These are phyloP conservation scores for Annona cherimola DNA, from an alignment of 164 flowering plant species.

Conservation along the genomic window DNA sequence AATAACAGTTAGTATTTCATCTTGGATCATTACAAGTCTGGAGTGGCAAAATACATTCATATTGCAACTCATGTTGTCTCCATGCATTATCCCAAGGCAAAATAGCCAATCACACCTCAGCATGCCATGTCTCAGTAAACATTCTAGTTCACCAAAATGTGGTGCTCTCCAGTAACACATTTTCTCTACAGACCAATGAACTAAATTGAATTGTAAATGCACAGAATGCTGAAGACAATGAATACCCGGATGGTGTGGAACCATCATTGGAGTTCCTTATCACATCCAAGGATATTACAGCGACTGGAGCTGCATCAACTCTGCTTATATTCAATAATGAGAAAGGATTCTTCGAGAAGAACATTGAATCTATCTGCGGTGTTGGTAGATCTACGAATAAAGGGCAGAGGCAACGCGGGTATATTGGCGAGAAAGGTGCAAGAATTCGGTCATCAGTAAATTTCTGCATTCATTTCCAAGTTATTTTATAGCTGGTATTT, in stretches of 20 bases:
- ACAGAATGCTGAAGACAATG: constrained; percentile 77
- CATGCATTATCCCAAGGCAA: too few relatives aligned
- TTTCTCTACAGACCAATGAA: neutral
- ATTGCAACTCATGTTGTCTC: too few relatives aligned
- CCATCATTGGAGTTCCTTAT: constrained; percentile 63
- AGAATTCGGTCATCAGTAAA: neutral
- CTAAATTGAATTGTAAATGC: neutral
- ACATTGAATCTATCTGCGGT: constrained; percentile 63
- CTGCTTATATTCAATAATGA: constrained; percentile 60
- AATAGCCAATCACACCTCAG: too few relatives aligned
- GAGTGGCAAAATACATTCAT: too few relatives aligned
- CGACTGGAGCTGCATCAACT: constrained; percentile 56
- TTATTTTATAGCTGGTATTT: neutral
- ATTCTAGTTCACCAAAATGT: neutral
- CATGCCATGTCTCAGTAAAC: neutral
- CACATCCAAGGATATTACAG: constrained; percentile 54
- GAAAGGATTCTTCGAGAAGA: constrained; percentile 48
- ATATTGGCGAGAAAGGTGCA: constrained; percentile 71
- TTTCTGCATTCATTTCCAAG: neutral
- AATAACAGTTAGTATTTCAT: too few relatives aligned
- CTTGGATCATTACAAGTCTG: too few relatives aligned
- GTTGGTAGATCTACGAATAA: constrained; percentile 66
- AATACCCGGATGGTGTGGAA: constrained; percentile 40
- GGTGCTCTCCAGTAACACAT: neutral
- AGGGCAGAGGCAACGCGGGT: constrained; percentile 47